Conservation (phyloP, 2,329 filamentous ascomycete genomes). For the Colletotrichum coccodes region DNA sequence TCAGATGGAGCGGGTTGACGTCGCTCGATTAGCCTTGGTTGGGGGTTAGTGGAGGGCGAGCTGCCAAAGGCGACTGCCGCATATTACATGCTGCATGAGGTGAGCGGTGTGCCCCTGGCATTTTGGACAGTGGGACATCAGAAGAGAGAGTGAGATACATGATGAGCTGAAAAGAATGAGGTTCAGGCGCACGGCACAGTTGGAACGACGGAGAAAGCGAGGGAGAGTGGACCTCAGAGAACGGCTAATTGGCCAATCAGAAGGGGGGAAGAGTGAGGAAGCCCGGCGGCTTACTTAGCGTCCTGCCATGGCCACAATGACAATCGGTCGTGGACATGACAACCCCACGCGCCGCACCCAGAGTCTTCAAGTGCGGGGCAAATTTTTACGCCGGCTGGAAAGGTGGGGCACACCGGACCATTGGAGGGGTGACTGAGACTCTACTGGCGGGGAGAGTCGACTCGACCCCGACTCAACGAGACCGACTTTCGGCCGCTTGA, state of each 20-base stretch:
- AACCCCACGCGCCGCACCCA: conserved; percentile 4
- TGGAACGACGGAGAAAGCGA: neutral
- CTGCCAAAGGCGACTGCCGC: neutral
- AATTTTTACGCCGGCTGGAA: neutral
- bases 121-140: neutral
- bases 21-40: neutral
- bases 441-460: neutral
- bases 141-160: neutral
- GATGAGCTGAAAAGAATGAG: neutral
- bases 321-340: neutral
- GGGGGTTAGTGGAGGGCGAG: conserved; percentile 7
- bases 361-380: conserved; percentile 7
- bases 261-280: neutral
- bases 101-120: neutral
- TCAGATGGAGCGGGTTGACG: neutral
- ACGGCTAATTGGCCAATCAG: neutral
- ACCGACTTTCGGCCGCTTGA: conserved; percentile 31
- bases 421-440: neutral
- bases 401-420: neutral
- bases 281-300: neutral
- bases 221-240: neutral
- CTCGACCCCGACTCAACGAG: conserved; percentile 16
- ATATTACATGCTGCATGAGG: conserved; percentile 13
- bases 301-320: neutral
- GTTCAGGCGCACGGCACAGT: neutral